Conservation (phyloP, 2,329 filamentous ascomycete species). For the Aspergillus latus region DNA sequence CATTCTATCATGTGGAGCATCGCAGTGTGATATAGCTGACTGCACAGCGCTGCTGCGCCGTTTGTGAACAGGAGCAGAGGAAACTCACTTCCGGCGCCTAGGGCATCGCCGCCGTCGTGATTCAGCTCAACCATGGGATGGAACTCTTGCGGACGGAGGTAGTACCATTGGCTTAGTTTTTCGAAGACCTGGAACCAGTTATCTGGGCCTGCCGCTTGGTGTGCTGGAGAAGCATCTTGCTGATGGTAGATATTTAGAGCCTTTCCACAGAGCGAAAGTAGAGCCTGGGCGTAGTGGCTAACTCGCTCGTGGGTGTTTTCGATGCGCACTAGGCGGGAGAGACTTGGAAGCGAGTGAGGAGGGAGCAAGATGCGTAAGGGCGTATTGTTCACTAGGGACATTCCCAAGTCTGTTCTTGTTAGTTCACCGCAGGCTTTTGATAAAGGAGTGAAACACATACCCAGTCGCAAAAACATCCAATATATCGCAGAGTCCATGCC, state of each 20-base stretch:
- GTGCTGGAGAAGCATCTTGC: constrained; percentile 7
- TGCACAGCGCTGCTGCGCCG: constrained; percentile 47
- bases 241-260: constrained; percentile 22
- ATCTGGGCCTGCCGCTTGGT: constrained; percentile 7
- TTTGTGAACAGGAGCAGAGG: constrained; percentile 49
- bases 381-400: constrained; percentile 25
- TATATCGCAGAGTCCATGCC: constrained; percentile 28
- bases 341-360: constrained; percentile 15
- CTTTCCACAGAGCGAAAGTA: constrained; percentile 30
- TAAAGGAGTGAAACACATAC: constrained; percentile 18
- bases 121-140: constrained; percentile 37
- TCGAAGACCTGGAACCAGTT: constrained; percentile 28
- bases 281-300: constrained; percentile 23
- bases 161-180: constrained; percentile 31
- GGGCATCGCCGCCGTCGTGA: constrained; percentile 23
- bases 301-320: constrained; percentile 22
- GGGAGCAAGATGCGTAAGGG: constrained; percentile 21
- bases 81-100: constrained; percentile 25
- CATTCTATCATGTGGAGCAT: constrained; percentile 55
- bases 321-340: constrained; percentile 9
- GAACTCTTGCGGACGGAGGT: constrained; percentile 29
- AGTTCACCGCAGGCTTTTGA: neutral
- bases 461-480: constrained; percentile 31
- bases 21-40: constrained; percentile 59
- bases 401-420: constrained; percentile 24